Base-by-base conservation (phyloP, 148 eudicot species). In the Rhododendron simsii region DNA sequence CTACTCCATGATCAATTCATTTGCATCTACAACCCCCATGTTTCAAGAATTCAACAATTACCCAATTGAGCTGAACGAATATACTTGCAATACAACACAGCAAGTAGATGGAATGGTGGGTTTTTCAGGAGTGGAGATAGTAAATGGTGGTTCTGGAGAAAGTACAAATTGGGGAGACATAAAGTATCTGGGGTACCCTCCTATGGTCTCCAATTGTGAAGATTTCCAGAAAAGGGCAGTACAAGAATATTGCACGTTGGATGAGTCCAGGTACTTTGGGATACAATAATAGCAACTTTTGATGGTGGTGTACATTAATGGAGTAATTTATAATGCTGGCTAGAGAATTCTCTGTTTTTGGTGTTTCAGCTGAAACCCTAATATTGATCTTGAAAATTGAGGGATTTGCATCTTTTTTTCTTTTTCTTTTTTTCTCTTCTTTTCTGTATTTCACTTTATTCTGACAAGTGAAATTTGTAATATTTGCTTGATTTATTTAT, bases 141-240 rank as follows among this genome's bases (percentile, higher is more conserved):
- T 78, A 7, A 88, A 85, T 50, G 86, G 82, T 78, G 88, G 86
- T 85, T 89, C 95, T 20, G 87, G 83, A 57, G 92, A 90, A 48
- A 93, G 90, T 75, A 84, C 85, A 5, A 88, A 83, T 80, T 91
- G 91, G 90, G 90, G 88, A 33, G 91, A 90, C 39, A 73, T 87
- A 78, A 86, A 78, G 86, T 90, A 91, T 37, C 65, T 89, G 44
- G 88, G 87, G 7, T 87, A 85, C 80, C 87, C 90, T 45, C 91
- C 91, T 53, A 86, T 75, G 65, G 44, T 81, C 33, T 88, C 88
- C 69, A 39, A 21, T 41, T 41, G 10, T 76, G 80, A 41, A 83
- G 85, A 81, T 30, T 28, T 69, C 37, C 75, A 69, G 37, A 30
- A 30, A 37, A 23, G 57, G 65, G 86, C 61, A 78, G 45, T 8